These are phyloP conservation scores for Perilla frutescens DNA, from an alignment of 257 asterid genomes.

Conservation along the genomic window DNA sequence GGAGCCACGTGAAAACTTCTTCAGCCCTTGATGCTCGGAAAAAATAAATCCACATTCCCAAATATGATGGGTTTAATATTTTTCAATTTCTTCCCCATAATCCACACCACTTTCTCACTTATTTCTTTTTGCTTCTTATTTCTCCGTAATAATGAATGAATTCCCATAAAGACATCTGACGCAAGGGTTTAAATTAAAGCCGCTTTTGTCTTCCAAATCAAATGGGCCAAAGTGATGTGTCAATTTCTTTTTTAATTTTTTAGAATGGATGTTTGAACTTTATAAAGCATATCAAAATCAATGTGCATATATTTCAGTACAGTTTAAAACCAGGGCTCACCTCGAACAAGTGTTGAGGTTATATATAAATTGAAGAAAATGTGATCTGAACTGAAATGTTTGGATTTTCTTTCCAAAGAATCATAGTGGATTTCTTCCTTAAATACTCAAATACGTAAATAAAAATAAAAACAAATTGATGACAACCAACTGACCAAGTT, in stretches of 20 bases:
- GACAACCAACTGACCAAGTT: no score
- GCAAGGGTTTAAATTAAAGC: slow-evolving; percentile 8
- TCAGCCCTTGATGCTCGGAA: background rate
- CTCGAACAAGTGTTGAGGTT: background rate
- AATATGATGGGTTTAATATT: background rate
- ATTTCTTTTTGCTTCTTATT: background rate
- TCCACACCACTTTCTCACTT: slow-evolving; percentile 1
- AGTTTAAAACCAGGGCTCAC: background rate
- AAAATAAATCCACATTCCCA: background rate
- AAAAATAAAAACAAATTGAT: no score
- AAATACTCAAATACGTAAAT: background rate
- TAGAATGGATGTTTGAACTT: background rate
- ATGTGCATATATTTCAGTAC: background rate
- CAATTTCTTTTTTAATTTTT: no score
- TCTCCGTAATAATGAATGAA: background rate
- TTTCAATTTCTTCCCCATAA: background rate
- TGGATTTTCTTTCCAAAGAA: background rate
- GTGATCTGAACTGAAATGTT: no score
- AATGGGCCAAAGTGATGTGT: background rate
- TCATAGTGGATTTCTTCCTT: background rate
- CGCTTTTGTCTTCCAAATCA: background rate
- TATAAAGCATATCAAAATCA: background rate
- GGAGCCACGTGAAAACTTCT: background rate
- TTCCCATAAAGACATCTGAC: background rate
- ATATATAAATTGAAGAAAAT: no score